phyloP scores from a whole-genome alignment of 495 filamentous ascomycete species.

The Penicillium macrosclerotiorum region DNA sequence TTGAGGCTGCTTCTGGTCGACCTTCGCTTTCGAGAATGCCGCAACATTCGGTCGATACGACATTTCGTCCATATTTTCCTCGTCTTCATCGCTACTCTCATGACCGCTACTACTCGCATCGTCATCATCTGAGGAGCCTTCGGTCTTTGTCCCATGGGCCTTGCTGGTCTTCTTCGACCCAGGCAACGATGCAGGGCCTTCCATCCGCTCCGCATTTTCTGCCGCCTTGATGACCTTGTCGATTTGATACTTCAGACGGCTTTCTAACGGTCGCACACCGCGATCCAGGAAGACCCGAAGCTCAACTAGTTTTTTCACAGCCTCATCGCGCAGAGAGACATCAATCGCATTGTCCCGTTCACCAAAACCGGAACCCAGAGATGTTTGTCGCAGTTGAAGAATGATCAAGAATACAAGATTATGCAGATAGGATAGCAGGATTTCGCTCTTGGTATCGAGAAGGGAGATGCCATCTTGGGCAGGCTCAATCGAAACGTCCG shows the following conservation, averaged over 20 bases:
- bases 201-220: conserved; percentile 62
- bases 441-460: conserved; percentile 90
- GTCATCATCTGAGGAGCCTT: conserved; percentile 30
- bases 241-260: conserved; percentile 79
- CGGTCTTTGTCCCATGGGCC: conserved; percentile 16
- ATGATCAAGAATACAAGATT: conserved; percentile 88
- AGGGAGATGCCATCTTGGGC: conserved; percentile 88
- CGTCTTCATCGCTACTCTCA: conserved; percentile 32
- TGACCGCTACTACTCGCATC: conserved; percentile 31
- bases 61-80: conserved; percentile 58
- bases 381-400: conserved; percentile 66
- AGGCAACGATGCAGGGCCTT: conserved; percentile 21
- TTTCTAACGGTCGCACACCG: conserved; percentile 85
- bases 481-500: conserved; percentile 51
- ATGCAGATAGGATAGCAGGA: conserved; percentile 92
- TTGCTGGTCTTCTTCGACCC: conserved; percentile 29
- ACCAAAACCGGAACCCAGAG: conserved; percentile 23
- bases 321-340: conserved; percentile 49
- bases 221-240: conserved; percentile 87
- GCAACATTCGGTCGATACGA: conserved; percentile 65
- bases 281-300: conserved; percentile 85
- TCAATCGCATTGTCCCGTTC: conserved; percentile 24
- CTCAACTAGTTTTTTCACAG: conserved; percentile 80
- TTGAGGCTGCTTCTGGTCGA: conserved; percentile 25
- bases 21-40: conserved; percentile 48